Percentiles rank a stretch among this genome's conserved stretches.
phyloP scores from a whole-genome alignment of 495 filamentous ascomycete species.

The Talaromyces thailandensis region DNA sequence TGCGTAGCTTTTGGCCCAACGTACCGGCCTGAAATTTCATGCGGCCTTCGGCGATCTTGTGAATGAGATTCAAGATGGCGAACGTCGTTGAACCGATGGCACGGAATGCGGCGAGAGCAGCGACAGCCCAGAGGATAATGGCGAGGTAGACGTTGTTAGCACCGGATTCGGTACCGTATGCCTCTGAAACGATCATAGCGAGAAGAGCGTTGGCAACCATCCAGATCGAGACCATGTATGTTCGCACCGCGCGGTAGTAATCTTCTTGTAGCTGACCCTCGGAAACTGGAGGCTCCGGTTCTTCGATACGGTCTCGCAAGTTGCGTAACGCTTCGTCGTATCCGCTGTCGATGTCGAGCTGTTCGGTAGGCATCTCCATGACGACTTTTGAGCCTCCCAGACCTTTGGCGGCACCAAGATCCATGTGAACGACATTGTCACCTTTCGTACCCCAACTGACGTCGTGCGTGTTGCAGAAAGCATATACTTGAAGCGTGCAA shows the following conservation, averaged over 20 bases:
- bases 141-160: constrained; percentile 87
- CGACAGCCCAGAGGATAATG: constrained; percentile 90
- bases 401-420: constrained; percentile 75
- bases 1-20: constrained; percentile 18
- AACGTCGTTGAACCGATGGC: constrained; percentile 75
- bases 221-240: constrained; percentile 98
- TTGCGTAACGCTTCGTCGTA: constrained; percentile 98
- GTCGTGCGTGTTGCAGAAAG: constrained; percentile 99
- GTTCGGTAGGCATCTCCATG: constrained; percentile 93
- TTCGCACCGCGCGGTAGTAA: constrained; percentile 95
- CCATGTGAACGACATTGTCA: constrained; percentile 86
- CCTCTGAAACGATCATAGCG: constrained; percentile 88
- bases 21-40: constrained; percentile 50
- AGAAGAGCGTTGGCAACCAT: constrained; percentile 87
- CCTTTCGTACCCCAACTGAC: constrained; percentile 99
- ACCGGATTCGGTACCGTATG: constrained; percentile 55
- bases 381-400: constrained; percentile 59
- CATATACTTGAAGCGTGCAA: constrained; percentile 96
- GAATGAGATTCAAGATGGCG: constrained; percentile 70
- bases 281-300: constrained; percentile 46
- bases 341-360: constrained; percentile 95
- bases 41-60: constrained; percentile 77
- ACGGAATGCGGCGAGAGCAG: constrained; percentile 73
- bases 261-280: constrained; percentile 91
- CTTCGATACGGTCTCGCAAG: constrained; percentile 85